A percentile compares a stretch with the other conserved stretches of the same genome.
Conservation (phyloP, 345 rosid species). For the Heritiera littoralis region DNA sequence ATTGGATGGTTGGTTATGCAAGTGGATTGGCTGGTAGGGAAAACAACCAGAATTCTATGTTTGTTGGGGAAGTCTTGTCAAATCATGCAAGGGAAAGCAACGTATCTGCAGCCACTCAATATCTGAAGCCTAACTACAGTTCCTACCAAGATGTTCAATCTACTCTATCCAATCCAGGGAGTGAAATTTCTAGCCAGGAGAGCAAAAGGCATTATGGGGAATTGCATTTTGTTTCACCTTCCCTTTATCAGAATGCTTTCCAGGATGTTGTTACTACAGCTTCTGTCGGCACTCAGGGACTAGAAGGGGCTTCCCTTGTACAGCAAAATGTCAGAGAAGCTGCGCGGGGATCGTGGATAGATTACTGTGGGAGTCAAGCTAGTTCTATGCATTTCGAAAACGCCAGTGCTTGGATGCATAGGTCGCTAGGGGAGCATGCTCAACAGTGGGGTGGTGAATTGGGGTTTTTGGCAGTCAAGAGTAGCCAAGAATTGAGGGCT, state of each 20-base stretch:
- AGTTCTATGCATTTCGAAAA: slow-evolving; percentile 13
- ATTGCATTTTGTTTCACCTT: slow-evolving; percentile 24
- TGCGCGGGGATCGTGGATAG: slow-evolving; percentile 19
- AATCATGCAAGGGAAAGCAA: slow-evolving; percentile 34
- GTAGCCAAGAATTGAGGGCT: background rate
- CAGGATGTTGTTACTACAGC: slow-evolving; percentile 43
- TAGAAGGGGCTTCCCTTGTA: slow-evolving; percentile 16
- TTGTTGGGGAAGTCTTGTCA: slow-evolving; percentile 41
- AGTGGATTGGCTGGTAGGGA: slow-evolving; percentile 38
- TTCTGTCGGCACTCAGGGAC: slow-evolving; percentile 22
- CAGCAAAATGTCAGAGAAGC: slow-evolving; percentile 25
- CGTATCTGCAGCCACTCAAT: slow-evolving; percentile 24
- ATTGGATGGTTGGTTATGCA: slow-evolving; percentile 46
- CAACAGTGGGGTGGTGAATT: slow-evolving; percentile 34
- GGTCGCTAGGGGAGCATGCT: slow-evolving; percentile 17
- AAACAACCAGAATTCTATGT: slow-evolving; percentile 36
- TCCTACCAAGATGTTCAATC: slow-evolving; percentile 35
- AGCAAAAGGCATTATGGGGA: slow-evolving; percentile 26
- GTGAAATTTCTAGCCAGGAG: slow-evolving; percentile 35
- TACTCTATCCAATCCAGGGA: slow-evolving; percentile 24
- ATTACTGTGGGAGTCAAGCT: slow-evolving; percentile 34
- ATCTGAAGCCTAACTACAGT: slow-evolving; percentile 26
- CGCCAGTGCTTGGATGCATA: slow-evolving; percentile 24
- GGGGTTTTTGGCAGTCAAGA: slow-evolving; percentile 30
- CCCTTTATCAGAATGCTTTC: slow-evolving; percentile 26